Evolutionary conservation across 1,139 yeast species (phyloP), one percentile per base, ranked within the genome.

Genomic region (Candida dubliniensis): DNA sequence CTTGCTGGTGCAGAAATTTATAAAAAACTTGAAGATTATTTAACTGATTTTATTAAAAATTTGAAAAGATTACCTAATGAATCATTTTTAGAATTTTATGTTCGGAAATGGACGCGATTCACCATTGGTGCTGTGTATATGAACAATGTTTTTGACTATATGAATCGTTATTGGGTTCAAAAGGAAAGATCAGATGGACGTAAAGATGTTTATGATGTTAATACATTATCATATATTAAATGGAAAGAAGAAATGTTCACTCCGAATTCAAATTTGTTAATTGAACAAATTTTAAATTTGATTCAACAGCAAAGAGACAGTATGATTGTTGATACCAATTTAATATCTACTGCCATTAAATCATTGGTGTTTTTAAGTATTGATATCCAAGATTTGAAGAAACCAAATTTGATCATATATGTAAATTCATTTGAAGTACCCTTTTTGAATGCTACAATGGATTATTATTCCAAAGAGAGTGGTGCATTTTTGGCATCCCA

Each of bases 141-240:
- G 65, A 90, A 90, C 64, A 95, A 95, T 63, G 95, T 95, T 26
- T 89, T 93, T 61, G 96, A 91, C 61, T 95, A 95, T 64, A 83
- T 95, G 79, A 95, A 95, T 64, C 79, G 98, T 52, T 93, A 93
- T 66, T 95, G 99, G 99, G 97, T 95, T 40, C 89, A 87, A 58
- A 90, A 95, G 61, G 98, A 93, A 64, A 79, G 98, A 58, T 87
- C 91, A 36, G 98, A 93, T 61, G 98, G 98, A n/a, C 81, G 89
- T 57, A 78, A 91, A 52, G 90, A 89, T 57, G 82, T 93, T 40
- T 89, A 84, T 63, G 99, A 95, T 64, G 95, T 95, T 32, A 84
- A 88, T 59, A 90, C 97, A 1, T 72, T 93, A 54, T 86, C 96
- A 44, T 71, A 93, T 48, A 76, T 90, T 52, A 84, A 89, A 43